Base-by-base conservation (phyloP, 2,329 filamentous ascomycete species). In the Rhynchosporium agropyri region DNA sequence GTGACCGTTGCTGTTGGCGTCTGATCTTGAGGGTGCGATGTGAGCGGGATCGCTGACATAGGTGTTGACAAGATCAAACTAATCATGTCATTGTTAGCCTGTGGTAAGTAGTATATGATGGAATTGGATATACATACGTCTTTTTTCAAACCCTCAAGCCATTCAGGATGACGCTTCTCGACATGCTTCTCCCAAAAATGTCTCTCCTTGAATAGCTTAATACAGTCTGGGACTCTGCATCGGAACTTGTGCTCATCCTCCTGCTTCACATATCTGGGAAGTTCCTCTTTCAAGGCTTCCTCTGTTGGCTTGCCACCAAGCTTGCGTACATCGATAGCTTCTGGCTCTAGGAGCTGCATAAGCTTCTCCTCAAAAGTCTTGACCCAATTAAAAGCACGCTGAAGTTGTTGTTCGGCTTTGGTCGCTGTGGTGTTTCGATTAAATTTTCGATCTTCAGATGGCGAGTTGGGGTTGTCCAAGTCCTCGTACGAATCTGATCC, bases 331-430 rank as follows among this genome's bases (percentile, higher is more conserved):
- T 98, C 92, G 29, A 90, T 90, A 56, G 88, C 87, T 60, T 95
- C 91, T 0, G 95, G 95, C 69, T 98, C 94, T 13, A 99, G 82
- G 53, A 98, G 90, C 75, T 97, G 93, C 74, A 91, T 81, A 58
- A 99, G 84, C 79, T 99, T 99, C 74, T 99, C 95, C 74, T 99
- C 95, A 72, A 97, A 99, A 0, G 95, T 98, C 80, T 90, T 96
- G 64, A 99, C 96, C 95, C 96, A 99, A 74, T 98, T 99, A 79
- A 92, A 98, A 0, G 95, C 95, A 62, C 93, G 89, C 72, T 96
- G 90, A 13, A 98, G 85, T 74, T 98, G 95, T 75, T 96, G 92
- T 72, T 97, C 92, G 4, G 88, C 87, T 79, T 96, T 97, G 57
- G 83, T 87, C 29, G 83, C 83, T 15, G 87, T 82, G 63, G 85